phyloP scores from a whole-genome alignment of 768 basidiomycete genomes.

The Kondoa subrosea region DNA sequence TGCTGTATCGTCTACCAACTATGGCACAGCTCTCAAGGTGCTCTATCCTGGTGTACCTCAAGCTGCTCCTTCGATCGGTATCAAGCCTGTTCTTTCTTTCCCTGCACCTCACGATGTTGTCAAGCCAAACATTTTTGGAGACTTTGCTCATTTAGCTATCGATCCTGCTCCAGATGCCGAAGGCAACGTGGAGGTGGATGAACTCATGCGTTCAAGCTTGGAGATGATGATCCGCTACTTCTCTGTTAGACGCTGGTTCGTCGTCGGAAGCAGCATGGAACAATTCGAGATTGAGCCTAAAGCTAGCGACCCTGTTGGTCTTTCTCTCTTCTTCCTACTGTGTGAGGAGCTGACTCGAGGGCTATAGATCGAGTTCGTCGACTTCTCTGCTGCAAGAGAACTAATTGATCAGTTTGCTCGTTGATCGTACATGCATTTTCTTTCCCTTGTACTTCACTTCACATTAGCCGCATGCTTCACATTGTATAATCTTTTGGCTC shows the following conservation, averaged over 20 bases:
- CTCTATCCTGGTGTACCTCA: not conserved
- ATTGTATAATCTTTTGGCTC: too few relatives aligned
- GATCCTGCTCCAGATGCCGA: not conserved
- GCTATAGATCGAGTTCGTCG: not conserved
- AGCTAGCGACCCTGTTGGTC: not conserved
- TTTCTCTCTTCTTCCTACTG: not conserved
- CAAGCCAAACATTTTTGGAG: not conserved
- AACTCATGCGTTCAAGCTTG: not conserved
- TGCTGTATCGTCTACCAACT: not conserved
- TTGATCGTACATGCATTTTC: not conserved
- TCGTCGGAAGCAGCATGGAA: not conserved
- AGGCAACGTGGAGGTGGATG: not conserved
- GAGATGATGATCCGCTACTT: not conserved
- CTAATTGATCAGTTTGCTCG: not conserved
- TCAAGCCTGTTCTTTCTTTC: not conserved
- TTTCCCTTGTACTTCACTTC: not conserved
- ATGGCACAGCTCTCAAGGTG: not conserved
- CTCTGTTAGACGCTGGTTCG: not conserved
- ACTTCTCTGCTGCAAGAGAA: not conserved
- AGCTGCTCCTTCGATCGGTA: not conserved
- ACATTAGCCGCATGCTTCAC: not conserved
- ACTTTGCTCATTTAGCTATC: not conserved
- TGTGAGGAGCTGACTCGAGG: not conserved
- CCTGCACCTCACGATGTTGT: not conserved
- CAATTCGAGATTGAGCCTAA: not conserved